Conservation (phyloP, 2,329 filamentous ascomycete species). For the Penicillium hordei region DNA sequence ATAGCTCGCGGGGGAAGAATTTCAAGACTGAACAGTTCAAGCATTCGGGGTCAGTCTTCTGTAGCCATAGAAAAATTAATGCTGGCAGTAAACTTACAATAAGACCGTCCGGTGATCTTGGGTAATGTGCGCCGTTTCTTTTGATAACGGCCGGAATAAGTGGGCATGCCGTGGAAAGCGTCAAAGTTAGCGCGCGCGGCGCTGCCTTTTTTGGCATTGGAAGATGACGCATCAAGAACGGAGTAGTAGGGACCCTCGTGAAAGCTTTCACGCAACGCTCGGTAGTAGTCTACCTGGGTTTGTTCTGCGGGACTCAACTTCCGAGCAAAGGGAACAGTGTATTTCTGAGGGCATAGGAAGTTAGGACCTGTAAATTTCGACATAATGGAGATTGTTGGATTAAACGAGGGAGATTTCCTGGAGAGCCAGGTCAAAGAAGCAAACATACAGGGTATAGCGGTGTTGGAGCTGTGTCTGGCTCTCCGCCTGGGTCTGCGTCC, state of each 20-base stretch:
- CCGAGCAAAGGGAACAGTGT: conserved; percentile 36
- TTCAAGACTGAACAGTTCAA: conserved; percentile 47
- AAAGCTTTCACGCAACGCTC: conserved; percentile 54
- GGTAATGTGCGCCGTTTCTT: conserved; percentile 58
- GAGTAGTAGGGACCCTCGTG: conserved; percentile 63
- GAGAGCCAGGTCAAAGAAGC: conserved; percentile 12
- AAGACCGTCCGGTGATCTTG: conserved; percentile 54
- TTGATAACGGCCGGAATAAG: conserved; percentile 59
- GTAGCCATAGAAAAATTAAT: neutral
- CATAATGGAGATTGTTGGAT: neutral
- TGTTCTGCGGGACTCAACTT: conserved; percentile 45
- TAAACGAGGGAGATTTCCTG: neutral
- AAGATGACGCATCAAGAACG: conserved; percentile 45
- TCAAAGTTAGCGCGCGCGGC: conserved; percentile 54
- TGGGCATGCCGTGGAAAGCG: conserved; percentile 62
- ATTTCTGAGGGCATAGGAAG: conserved; percentile 33
- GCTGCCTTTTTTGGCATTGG: conserved; percentile 46
- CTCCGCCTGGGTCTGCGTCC: conserved; percentile 41
- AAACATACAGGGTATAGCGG: conserved; percentile 49
- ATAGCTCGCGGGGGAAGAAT: conserved; percentile 61
- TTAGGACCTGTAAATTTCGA: neutral
- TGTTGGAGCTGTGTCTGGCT: conserved; percentile 46
- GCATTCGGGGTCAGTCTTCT: neutral
- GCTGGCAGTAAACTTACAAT: conserved; percentile 44
- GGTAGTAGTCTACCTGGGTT: conserved; percentile 51